Percentiles rank a stretch among this genome's conserved stretches.
Conservation (phyloP, 2,329 filamentous ascomycete genomes). For the Thielaviopsis euricoi region DNA sequence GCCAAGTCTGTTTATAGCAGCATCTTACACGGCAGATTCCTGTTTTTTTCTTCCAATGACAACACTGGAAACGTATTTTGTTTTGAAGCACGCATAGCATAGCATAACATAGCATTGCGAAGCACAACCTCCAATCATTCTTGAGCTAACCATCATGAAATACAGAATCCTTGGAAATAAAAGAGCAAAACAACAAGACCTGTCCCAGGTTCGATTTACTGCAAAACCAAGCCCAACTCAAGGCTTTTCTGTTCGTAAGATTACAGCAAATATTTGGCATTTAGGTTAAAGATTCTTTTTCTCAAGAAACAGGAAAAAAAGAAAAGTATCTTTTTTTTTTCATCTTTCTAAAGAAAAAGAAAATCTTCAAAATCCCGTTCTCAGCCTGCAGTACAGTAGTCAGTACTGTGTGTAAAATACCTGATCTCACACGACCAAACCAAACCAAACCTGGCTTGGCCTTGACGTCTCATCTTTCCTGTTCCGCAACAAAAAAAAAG, state of each 20-base stretch:
- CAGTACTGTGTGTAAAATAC: background rate
- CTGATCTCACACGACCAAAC: no score
- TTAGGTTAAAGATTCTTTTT: background rate
- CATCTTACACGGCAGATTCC: no score
- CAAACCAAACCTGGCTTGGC: background rate
- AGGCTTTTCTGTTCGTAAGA: background rate
- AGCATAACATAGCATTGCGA: no score
- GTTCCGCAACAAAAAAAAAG: background rate
- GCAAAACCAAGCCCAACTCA: no score
- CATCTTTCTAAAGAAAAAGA: no score
- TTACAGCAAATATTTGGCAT: background rate
- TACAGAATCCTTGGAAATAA: no score
- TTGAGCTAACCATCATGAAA: no score
- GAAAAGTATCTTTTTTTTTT: background rate
- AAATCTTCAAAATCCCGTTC: background rate
- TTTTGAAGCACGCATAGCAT: no score
- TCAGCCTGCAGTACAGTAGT: background rate
- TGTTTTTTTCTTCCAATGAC: no score
- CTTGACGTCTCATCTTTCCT: background rate
- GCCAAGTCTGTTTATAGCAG: no score
- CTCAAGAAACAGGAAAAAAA: background rate
- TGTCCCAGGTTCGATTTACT: background rate
- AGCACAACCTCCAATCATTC: no score
- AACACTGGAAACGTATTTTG: no score
- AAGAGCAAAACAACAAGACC: background rate